Evolutionary conservation across 208 protist genomes (phyloP).

Genomic region (Acanthamoeba lugdunensis): DNA sequence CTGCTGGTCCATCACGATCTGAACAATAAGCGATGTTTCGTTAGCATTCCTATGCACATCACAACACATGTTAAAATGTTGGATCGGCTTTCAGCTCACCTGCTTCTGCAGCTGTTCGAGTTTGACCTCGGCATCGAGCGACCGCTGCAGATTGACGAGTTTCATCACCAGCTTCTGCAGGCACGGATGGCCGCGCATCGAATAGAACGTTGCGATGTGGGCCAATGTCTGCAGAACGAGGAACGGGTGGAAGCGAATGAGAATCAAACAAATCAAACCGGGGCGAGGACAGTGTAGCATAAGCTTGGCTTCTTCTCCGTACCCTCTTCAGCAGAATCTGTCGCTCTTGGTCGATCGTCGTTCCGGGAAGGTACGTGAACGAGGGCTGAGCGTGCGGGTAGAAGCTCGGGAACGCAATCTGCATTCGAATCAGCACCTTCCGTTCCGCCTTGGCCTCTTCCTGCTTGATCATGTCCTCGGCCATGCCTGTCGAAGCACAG

Average conservation of each 20-base stretch:
- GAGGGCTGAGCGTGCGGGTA: slow-evolving; percentile 40
- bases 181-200: neutral
- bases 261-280: neutral
- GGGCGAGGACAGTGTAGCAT: too few species aligned
- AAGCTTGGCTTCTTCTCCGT: neutral
- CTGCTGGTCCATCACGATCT: too few species aligned
- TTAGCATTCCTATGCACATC: too few species aligned
- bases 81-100: neutral
- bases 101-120: slow-evolving; percentile 7
- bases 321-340: slow-evolving; percentile 43
- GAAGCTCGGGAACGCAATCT: slow-evolving; percentile 55
- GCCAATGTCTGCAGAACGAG: neutral
- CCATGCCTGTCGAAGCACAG: neutral
- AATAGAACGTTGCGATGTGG: slow-evolving; percentile 5
- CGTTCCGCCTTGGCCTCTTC: neutral
- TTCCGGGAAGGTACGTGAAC: neutral
- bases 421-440: slow-evolving; percentile 8
- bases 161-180: slow-evolving; percentile 29
- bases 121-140: neutral
- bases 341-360: neutral
- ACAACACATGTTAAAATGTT: too few species aligned
- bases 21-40: too few species aligned
- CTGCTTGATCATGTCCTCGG: neutral
- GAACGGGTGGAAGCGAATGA: too few species aligned
- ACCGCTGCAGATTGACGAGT: neutral